Evolutionary conservation across 345 rosid species (phyloP).

Genomic region (Firmiana major): DNA sequence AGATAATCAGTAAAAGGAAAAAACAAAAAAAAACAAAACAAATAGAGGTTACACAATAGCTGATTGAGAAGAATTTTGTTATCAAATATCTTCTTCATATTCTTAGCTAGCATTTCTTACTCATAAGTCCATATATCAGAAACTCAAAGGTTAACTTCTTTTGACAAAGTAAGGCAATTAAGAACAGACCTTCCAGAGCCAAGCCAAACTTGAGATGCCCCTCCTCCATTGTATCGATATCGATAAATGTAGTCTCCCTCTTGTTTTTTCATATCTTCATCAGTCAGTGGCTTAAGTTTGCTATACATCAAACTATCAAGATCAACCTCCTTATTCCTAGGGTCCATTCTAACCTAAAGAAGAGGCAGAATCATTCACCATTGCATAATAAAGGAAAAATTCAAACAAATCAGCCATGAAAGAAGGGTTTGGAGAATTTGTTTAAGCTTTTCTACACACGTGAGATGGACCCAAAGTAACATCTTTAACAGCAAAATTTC

Average conservation of each 20-base stretch:
- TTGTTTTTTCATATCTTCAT: conserved; percentile 82
- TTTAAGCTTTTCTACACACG: neutral
- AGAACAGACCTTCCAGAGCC: conserved; percentile 72
- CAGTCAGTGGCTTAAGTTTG: conserved; percentile 51
- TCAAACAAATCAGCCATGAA: conserved; percentile 1
- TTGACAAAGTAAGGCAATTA: neutral
- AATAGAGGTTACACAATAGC: neutral
- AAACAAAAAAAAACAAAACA: too few relatives aligned
- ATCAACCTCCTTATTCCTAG: conserved; percentile 73
- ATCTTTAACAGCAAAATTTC: neutral
- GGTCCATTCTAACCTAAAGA: conserved; percentile 91
- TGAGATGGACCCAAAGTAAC: neutral
- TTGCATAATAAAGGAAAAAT: neutral
- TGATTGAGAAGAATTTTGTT: neutral
- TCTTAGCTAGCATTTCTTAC: neutral
- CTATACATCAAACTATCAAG: conserved; percentile 66
- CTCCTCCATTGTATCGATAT: conserved; percentile 95
- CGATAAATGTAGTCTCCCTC: conserved; percentile 93
- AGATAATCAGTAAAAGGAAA: neutral
- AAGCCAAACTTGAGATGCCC: conserved; percentile 99
- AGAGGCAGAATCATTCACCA: conserved; percentile 14
- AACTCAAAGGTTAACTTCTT: conserved; percentile 1
- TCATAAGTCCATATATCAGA: neutral
- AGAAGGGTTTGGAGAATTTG: conserved; percentile 3
- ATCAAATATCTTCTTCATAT: neutral